These are phyloP conservation scores for Sanghuangporus baumii DNA, from an alignment of 1,284 basidiomycete species.

Conservation along the genomic window DNA sequence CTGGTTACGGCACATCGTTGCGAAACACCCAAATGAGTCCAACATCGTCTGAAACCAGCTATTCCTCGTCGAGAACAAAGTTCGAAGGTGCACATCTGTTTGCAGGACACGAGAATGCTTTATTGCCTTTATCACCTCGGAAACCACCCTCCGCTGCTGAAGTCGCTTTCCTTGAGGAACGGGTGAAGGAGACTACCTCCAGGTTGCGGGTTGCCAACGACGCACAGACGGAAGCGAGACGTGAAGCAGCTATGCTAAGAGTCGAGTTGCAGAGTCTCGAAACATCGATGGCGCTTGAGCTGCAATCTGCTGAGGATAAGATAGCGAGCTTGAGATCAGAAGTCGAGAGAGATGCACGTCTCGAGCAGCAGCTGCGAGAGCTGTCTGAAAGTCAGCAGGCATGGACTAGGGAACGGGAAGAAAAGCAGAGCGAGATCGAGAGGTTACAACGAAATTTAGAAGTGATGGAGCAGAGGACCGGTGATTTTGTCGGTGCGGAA, in stretches of 20 bases:
- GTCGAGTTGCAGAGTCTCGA: conserved; percentile 63
- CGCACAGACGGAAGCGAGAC: conserved; percentile 53
- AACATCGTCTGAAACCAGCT: conserved; percentile 41
- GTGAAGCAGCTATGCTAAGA: conserved; percentile 52
- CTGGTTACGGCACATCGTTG: conserved; percentile 48
- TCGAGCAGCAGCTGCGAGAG: conserved; percentile 45
- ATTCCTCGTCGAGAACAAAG: conserved; percentile 39
- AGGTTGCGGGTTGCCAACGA: conserved; percentile 51
- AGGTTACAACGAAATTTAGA: conserved; percentile 38
- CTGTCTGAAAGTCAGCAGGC: conserved; percentile 43
- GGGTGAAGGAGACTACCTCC: conserved; percentile 51
- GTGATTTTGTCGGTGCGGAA: conserved; percentile 36
- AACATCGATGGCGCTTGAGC: conserved; percentile 54
- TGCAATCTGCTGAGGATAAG: conserved; percentile 55
- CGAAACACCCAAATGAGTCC: conserved; percentile 49
- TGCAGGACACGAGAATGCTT: conserved; percentile 64
- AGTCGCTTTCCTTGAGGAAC: conserved; percentile 46
- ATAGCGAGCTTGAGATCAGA: conserved; percentile 5
- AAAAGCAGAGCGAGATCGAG: conserved; percentile 39
- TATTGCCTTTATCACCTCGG: conserved; percentile 41
- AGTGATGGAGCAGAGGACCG: conserved; percentile 40
- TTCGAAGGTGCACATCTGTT: conserved; percentile 82
- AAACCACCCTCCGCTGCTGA: conserved; percentile 33
- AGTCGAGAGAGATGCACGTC: conserved; percentile 39
- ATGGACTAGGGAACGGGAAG: conserved; percentile 52